Evolutionary conservation across 306 rosid genomes (phyloP).

Genomic region (Pyrus betulifolia): DNA sequence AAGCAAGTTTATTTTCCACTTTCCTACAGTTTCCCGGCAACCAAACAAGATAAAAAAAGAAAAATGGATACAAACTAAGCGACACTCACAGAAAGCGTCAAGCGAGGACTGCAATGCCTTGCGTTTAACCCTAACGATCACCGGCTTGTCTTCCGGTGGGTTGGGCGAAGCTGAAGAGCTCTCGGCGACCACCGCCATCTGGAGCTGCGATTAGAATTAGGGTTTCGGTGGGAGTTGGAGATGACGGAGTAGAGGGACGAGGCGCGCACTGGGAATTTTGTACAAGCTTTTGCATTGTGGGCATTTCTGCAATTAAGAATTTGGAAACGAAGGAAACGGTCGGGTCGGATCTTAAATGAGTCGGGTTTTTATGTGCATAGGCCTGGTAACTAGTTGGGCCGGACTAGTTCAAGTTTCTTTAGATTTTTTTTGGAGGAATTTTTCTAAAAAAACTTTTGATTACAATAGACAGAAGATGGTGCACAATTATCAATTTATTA

Average conservation of each 20-base stretch:
- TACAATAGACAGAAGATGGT: background rate
- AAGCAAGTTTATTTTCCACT: background rate
- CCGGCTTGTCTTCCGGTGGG: slow-evolving; percentile 39
- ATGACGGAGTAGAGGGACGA: background rate
- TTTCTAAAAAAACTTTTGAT: too few species aligned
- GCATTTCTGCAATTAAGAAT: background rate
- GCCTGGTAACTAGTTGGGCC: background rate
- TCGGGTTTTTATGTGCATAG: background rate
- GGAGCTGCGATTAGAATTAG: background rate
- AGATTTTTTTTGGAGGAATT: too few species aligned
- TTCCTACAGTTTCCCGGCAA: background rate
- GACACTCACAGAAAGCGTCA: slow-evolving; percentile 66
- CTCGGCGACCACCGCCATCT: slow-evolving; percentile 43
- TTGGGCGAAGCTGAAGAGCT: slow-evolving; percentile 42
- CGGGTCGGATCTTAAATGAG: background rate
- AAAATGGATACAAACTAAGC: background rate
- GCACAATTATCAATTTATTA: too few species aligned
- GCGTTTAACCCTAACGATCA: slow-evolving; percentile 85
- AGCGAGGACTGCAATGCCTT: slow-evolving; percentile 64
- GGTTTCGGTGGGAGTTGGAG: background rate
- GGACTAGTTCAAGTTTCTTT: background rate
- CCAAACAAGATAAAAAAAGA: background rate
- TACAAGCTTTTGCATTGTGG: background rate
- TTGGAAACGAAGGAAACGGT: background rate
- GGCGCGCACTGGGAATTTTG: background rate